These are phyloP conservation scores for Lentinula novae-zelandiae DNA, from an alignment of 1,284 basidiomycete genomes.

Conservation along the genomic window DNA sequence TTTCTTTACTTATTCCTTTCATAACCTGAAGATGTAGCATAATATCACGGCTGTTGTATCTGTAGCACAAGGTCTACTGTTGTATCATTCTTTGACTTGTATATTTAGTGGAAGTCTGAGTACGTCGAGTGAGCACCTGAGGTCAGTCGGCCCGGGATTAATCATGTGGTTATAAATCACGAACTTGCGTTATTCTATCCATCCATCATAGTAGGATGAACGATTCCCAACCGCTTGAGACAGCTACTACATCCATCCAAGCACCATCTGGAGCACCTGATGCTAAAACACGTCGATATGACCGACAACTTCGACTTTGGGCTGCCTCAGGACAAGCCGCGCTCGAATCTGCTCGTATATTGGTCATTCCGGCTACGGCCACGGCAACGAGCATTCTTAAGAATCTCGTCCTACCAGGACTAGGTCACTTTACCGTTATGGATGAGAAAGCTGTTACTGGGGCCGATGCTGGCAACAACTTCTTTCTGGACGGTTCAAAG, in stretches of 20 bases:
- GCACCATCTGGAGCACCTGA: slow-evolving; percentile 49
- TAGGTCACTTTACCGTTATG: slow-evolving; percentile 88
- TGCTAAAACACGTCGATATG: slow-evolving; percentile 84
- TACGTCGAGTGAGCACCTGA: no score
- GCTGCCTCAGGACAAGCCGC: slow-evolving; percentile 92
- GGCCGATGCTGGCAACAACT: slow-evolving; percentile 91
- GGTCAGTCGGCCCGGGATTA: no score
- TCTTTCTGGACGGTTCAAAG: slow-evolving; percentile 80
- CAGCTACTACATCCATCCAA: slow-evolving; percentile 4
- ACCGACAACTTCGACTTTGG: slow-evolving; percentile 92
- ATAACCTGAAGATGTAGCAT: no score
- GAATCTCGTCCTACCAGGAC: slow-evolving; percentile 93
- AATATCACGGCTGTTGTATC: no score
- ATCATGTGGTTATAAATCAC: no score
- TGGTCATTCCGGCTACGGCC: slow-evolving; percentile 79
- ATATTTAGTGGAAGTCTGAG: no score
- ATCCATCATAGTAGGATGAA: background rate
- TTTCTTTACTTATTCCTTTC: background rate
- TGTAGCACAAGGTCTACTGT: no score
- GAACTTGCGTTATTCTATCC: no score
- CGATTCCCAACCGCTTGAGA: slow-evolving; percentile 10
- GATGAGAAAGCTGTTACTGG: slow-evolving; percentile 61
- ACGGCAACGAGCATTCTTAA: slow-evolving; percentile 87
- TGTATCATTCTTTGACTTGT: no score
- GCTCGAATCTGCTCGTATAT: slow-evolving; percentile 80